These are phyloP conservation scores for Starmerella asiatica DNA, from an alignment of 805 yeast genomes.

Conservation along the genomic window DNA sequence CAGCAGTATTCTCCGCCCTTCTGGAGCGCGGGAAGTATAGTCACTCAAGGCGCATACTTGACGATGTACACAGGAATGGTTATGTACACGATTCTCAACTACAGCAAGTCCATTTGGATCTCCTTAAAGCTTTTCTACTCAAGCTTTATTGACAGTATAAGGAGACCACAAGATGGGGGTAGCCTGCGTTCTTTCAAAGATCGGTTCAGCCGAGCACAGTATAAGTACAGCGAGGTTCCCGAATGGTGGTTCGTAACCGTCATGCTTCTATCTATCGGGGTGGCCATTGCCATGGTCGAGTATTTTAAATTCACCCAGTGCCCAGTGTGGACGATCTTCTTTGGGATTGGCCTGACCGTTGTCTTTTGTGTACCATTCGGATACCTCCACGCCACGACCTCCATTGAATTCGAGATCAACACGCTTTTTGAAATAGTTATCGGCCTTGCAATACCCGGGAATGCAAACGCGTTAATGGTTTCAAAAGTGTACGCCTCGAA, in stretches of 20 bases:
- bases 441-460: slow-evolving; percentile 54
- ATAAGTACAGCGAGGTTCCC: slow-evolving; percentile 42
- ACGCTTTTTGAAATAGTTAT: slow-evolving; percentile 51
- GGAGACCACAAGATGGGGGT: slow-evolving; percentile 1
- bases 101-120: slow-evolving; percentile 27
- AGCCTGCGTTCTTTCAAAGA: slow-evolving; percentile 10
- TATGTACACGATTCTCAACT: slow-evolving; percentile 34
- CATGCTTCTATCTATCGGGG: slow-evolving; percentile 32
- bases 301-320: slow-evolving; percentile 31
- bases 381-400: slow-evolving; percentile 47
- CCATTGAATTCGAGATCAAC: slow-evolving; percentile 44
- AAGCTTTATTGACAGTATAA: slow-evolving; percentile 7
- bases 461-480: slow-evolving; percentile 48
- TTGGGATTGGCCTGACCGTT: slow-evolving; percentile 41
- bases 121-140: slow-evolving; percentile 21
- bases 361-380: slow-evolving; percentile 53
- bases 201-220: slow-evolving; percentile 35
- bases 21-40: slow-evolving; percentile 42
- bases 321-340: slow-evolving; percentile 45
- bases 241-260: slow-evolving; percentile 37
- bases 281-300: slow-evolving; percentile 34
- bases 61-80: slow-evolving; percentile 42
- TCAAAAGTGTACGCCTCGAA: slow-evolving; percentile 48
- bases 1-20: slow-evolving; percentile 43
- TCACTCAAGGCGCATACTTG: slow-evolving; percentile 40